These are phyloP conservation scores for Syncephalis plumigaleata DNA, from an alignment of 371 early-diverging fungal genomes.

Conservation along the genomic window DNA sequence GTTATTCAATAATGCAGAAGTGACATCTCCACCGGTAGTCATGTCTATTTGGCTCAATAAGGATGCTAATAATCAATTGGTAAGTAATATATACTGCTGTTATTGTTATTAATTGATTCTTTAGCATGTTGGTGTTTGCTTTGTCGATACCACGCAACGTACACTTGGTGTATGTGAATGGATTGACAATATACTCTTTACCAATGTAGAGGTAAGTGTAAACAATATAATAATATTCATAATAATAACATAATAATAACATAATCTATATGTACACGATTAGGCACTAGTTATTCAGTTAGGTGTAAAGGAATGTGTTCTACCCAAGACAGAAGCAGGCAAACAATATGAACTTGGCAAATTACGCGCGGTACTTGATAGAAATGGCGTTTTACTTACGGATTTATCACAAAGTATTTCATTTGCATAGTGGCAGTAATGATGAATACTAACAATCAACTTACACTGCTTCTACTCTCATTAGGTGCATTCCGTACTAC, in stretches of 20 bases:
- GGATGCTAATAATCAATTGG: slow-evolving; percentile 9
- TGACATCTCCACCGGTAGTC: slow-evolving; percentile 62
- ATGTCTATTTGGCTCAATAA: slow-evolving; percentile 46
- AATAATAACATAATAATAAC: background rate
- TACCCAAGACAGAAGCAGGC: slow-evolving; percentile 31
- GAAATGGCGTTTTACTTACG: slow-evolving; percentile 61
- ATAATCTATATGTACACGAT: background rate
- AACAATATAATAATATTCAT: background rate
- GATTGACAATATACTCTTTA: slow-evolving; percentile 77
- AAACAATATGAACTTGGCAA: slow-evolving; percentile 50
- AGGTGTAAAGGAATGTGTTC: slow-evolving; percentile 78
- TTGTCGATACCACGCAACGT: slow-evolving; percentile 67
- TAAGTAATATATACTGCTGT: too few species aligned
- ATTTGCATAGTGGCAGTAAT: background rate
- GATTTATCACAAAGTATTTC: slow-evolving; percentile 28
- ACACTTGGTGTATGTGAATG: slow-evolving; percentile 72
- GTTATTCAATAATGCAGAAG: slow-evolving; percentile 50
- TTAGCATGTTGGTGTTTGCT: slow-evolving; percentile 70
- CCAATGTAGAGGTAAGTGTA: slow-evolving; percentile 62
- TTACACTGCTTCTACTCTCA: background rate
- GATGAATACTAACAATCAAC: background rate
- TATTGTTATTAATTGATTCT: background rate
- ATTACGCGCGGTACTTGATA: slow-evolving; percentile 39
- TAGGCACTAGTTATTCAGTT: slow-evolving; percentile 76
- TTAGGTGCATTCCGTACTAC: slow-evolving; percentile 42